Conservation (phyloP, 345 rosid species). For the Hevea brasiliensis region DNA sequence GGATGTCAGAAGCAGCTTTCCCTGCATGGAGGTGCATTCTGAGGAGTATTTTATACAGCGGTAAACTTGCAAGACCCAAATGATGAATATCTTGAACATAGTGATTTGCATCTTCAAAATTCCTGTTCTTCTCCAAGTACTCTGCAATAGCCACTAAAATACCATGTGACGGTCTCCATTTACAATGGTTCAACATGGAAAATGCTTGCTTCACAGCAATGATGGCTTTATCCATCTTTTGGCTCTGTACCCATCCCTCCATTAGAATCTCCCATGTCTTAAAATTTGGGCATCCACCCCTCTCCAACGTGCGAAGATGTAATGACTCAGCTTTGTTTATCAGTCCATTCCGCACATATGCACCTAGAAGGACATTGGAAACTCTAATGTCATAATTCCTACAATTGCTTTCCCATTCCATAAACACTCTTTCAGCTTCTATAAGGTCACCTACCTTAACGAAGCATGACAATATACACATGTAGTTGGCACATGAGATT, state of each 20-base stretch:
- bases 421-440: conserved; percentile 45
- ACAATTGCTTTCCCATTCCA: conserved; percentile 52
- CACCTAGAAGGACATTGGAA: conserved; percentile 63
- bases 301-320: conserved; percentile 42
- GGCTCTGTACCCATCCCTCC: conserved; percentile 59
- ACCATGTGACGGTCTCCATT: conserved; percentile 54
- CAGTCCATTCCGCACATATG: conserved; percentile 42
- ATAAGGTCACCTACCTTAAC: conserved; percentile 43
- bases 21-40: conserved; percentile 42
- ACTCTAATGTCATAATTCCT: conserved; percentile 52
- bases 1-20: conserved; percentile 40
- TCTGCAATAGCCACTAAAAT: conserved; percentile 45
- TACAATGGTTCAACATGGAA: conserved; percentile 41
- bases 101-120: conserved; percentile 43
- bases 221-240: conserved; percentile 53
- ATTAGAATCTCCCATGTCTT: conserved; percentile 77
- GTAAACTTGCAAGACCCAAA: conserved; percentile 49
- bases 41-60: conserved; percentile 47
- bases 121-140: conserved; percentile 50
- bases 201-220: conserved; percentile 54
- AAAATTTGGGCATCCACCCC: conserved; percentile 63
- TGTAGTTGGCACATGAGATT: conserved; percentile 53
- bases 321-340: conserved; percentile 46
- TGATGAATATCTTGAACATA: conserved; percentile 43
- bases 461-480: conserved; percentile 49